phyloP scores from a whole-genome alignment of 1,284 basidiomycete genomes.

The Austroboletus niveus region DNA sequence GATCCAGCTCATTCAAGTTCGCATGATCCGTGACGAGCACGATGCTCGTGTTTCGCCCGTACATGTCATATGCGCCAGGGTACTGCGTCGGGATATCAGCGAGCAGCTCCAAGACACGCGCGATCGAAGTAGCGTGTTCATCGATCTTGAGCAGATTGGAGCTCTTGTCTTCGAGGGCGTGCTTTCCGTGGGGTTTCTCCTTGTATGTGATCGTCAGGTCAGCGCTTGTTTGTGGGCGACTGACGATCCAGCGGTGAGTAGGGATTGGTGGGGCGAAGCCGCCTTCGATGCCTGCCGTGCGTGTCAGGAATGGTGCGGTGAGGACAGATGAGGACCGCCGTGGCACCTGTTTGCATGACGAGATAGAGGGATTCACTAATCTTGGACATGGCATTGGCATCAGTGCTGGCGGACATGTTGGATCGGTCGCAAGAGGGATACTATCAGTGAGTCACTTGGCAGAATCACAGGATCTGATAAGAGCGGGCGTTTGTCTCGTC shows the following conservation, averaged over 20 bases:
- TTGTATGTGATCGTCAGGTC: slow-evolving; percentile 48
- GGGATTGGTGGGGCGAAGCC: slow-evolving; percentile 72
- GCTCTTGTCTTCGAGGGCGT: slow-evolving; percentile 40
- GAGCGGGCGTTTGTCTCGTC: too few relatives aligned
- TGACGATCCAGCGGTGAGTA: slow-evolving; percentile 51
- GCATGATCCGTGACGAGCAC: slow-evolving; percentile 16
- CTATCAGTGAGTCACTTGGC: too few relatives aligned
- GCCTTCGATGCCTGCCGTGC: slow-evolving; percentile 54
- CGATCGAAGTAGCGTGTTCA: slow-evolving; percentile 44
- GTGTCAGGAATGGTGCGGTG: not conserved
- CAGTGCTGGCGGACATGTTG: not conserved
- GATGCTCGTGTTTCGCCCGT: slow-evolving; percentile 66
- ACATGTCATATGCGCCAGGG: slow-evolving; percentile 65
- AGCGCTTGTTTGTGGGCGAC: slow-evolving; percentile 35
- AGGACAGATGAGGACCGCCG: not conserved
- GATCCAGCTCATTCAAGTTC: not conserved
- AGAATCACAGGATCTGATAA: too few relatives aligned
- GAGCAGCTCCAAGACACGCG: slow-evolving; percentile 57
- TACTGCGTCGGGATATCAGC: slow-evolving; percentile 50
- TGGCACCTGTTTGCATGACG: not conserved
- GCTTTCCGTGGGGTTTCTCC: slow-evolving; percentile 48
- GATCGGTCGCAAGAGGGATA: not conserved
- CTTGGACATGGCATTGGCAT: not conserved
- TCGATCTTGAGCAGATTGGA: slow-evolving; percentile 17
- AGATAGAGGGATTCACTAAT: not conserved